Evolutionary conservation across 2,329 filamentous ascomycete species (phyloP).

Genomic region (Juglanconis sp.): DNA sequence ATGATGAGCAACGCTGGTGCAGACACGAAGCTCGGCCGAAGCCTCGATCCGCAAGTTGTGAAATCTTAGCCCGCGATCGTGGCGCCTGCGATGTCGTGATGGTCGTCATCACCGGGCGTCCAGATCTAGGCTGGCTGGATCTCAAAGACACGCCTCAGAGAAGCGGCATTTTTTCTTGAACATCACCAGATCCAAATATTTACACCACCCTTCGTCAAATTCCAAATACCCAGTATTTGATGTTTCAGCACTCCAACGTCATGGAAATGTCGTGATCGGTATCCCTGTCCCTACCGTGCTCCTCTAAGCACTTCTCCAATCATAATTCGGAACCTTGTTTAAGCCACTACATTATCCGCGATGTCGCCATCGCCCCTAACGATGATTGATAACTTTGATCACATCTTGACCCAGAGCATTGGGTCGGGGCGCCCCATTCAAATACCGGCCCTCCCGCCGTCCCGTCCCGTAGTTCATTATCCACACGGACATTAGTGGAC

Average conservation of each 20-base stretch:
- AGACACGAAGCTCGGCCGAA: too few relatives aligned
- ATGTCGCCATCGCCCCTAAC: conserved; percentile 19
- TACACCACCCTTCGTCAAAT: too few relatives aligned
- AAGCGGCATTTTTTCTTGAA: too few relatives aligned
- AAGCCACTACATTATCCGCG: neutral
- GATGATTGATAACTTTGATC: conserved; percentile 7
- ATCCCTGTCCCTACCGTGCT: neutral
- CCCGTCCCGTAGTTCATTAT: neutral
- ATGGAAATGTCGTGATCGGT: conserved; percentile 3
- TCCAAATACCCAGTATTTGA: too few relatives aligned
- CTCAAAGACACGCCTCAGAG: too few relatives aligned
- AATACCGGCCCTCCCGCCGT: neutral
- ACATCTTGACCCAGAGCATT: neutral
- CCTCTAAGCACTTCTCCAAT: neutral
- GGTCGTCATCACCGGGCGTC: neutral
- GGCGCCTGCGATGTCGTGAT: conserved; percentile 1
- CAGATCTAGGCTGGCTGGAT: too few relatives aligned
- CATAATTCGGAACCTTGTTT: neutral
- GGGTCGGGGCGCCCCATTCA: neutral
- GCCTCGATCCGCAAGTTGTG: neutral
- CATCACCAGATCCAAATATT: too few relatives aligned
- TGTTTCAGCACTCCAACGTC: neutral
- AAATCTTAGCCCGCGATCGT: neutral
- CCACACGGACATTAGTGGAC: neutral
- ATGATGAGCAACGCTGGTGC: too few relatives aligned